Evolutionary conservation across 2,329 filamentous ascomycete species (phyloP).

Genomic region (Apiospora sp.): DNA sequence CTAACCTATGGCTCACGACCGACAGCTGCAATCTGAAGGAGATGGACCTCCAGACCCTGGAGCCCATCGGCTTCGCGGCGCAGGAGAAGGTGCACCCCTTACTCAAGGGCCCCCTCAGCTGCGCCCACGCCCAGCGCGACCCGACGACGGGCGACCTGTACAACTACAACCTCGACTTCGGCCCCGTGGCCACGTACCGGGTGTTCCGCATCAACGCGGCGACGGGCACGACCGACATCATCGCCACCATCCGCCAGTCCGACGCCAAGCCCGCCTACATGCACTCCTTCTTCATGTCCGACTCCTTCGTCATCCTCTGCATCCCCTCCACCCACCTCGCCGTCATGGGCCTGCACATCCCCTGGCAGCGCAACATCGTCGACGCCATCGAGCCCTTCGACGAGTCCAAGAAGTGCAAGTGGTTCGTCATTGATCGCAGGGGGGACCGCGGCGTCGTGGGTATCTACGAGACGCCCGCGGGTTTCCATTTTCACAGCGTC

Average conservation of each 20-base stretch:
- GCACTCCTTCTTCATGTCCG: conserved; percentile 81
- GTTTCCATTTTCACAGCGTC: conserved; percentile 82
- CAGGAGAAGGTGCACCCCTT: conserved; percentile 72
- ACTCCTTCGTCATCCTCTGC: conserved; percentile 76
- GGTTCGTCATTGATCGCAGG: conserved; percentile 78
- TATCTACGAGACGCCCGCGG: conserved; percentile 70
- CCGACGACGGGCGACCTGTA: conserved; percentile 77
- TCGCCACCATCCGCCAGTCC: conserved; percentile 68
- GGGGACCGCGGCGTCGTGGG: conserved; percentile 70
- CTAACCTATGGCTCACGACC: conserved; percentile 62
- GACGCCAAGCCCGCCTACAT: conserved; percentile 71
- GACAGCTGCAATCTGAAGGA: conserved; percentile 66
- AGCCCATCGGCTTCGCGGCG: conserved; percentile 70
- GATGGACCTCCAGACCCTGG: conserved; percentile 74
- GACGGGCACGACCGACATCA: conserved; percentile 72
- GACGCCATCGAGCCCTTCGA: conserved; percentile 74
- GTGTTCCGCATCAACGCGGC: conserved; percentile 71
- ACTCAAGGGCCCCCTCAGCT: conserved; percentile 71
- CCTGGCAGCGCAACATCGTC: conserved; percentile 72
- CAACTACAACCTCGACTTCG: conserved; percentile 82
- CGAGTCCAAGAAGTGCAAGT: conserved; percentile 62
- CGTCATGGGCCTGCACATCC: conserved; percentile 64
- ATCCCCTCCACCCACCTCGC: conserved; percentile 72
- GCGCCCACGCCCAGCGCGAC: conserved; percentile 76
- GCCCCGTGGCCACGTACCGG: conserved; percentile 66